These are phyloP conservation scores for Secale cereale DNA, from an alignment of 176 grass and related monocot genomes.

Conservation along the genomic window DNA sequence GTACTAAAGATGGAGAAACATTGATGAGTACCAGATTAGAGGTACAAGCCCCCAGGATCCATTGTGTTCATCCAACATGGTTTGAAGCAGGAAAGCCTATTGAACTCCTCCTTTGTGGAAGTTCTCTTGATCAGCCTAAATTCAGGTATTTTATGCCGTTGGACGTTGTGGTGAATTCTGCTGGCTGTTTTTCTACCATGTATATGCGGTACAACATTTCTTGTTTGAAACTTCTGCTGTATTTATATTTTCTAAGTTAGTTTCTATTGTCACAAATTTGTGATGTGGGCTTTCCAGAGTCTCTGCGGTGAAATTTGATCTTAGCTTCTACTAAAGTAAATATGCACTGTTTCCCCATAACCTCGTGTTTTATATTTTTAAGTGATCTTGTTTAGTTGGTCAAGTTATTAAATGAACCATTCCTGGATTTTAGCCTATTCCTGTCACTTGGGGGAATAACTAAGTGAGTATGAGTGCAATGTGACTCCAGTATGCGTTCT, in stretches of 20 bases:
- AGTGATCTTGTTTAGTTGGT: background rate
- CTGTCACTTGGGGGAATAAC: background rate
- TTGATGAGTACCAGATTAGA: slow-evolving; percentile 83
- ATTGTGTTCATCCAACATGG: slow-evolving; percentile 84
- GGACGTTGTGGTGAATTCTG: background rate
- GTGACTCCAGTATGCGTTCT: background rate
- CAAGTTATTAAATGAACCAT: background rate
- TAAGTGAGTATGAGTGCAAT: background rate
- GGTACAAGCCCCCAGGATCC: slow-evolving; percentile 73
- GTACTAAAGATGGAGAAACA: slow-evolving; percentile 66
- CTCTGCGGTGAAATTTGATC: background rate
- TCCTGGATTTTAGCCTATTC: background rate
- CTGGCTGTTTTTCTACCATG: background rate
- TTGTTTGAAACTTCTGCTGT: background rate
- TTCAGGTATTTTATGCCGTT: slow-evolving; percentile 52
- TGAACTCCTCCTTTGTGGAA: slow-evolving; percentile 80
- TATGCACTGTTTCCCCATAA: background rate
- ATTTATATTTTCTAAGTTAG: background rate
- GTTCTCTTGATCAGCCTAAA: slow-evolving; percentile 83
- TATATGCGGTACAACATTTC: background rate
- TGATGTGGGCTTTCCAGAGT: background rate
- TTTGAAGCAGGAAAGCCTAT: slow-evolving; percentile 93
- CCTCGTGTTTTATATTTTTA: background rate
- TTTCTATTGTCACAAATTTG: background rate
- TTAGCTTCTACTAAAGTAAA: background rate